Evolutionary conservation across 768 basidiomycete species (phyloP).

Genomic region (Tylopilus plumbeoviolaceoides): DNA sequence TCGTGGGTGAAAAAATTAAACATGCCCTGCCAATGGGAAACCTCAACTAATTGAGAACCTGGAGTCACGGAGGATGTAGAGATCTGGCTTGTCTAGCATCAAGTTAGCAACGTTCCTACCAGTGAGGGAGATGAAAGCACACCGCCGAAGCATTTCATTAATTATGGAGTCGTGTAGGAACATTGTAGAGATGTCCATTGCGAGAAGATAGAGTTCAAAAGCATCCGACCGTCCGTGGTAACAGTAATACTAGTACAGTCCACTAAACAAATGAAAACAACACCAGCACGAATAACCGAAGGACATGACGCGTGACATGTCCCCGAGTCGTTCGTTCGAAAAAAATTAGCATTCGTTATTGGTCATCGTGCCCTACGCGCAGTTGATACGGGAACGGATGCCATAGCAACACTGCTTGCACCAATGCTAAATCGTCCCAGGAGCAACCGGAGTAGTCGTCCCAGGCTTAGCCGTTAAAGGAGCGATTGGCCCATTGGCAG

Average conservation of each 20-base stretch:
- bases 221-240: not conserved
- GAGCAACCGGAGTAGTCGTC: not conserved
- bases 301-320: not conserved
- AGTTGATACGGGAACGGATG: not conserved
- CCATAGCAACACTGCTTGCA: not conserved
- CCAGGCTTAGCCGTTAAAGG: not conserved
- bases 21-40: not conserved
- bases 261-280: not conserved
- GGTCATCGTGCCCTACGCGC: conserved; percentile 8
- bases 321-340: not conserved
- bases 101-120: conserved; percentile 3
- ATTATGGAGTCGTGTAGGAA: not conserved
- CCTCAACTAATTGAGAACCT: too few relatives aligned
- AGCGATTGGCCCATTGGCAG: conserved; percentile 4
- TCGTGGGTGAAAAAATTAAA: not conserved
- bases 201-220: not conserved
- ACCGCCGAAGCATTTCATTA: conserved; percentile 6
- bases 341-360: not conserved
- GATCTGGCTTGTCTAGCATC: too few relatives aligned
- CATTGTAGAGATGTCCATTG: not conserved
- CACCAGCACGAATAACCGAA: not conserved
- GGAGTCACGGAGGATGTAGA: too few relatives aligned
- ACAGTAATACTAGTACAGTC: not conserved
- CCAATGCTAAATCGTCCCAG: conserved; percentile 2
- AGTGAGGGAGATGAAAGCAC: conserved; percentile 1